Conservation (phyloP, 306 rosid species). For the Boehmeria nivea region DNA sequence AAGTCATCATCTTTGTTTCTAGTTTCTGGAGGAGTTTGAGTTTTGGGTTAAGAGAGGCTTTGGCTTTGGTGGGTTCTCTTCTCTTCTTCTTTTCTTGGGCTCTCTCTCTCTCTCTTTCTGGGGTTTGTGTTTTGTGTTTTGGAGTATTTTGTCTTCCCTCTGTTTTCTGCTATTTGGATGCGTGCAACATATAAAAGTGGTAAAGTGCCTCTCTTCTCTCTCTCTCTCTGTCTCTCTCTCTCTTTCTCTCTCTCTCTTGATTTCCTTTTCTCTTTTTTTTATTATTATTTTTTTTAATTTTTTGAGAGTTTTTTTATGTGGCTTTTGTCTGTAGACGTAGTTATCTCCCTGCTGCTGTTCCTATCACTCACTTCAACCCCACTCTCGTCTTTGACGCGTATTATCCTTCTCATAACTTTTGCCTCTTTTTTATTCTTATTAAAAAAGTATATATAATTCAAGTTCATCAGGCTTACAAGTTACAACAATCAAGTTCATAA, state of each 20-base stretch:
- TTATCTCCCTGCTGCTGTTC: slow-evolving; percentile 48
- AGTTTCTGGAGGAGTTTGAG: too few species aligned
- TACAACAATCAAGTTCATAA: too few species aligned
- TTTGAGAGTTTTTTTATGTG: slow-evolving; percentile 36
- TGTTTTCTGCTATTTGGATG: slow-evolving; percentile 66
- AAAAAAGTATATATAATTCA: too few species aligned
- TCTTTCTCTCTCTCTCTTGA: slow-evolving; percentile 13
- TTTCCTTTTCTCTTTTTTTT: too few species aligned
- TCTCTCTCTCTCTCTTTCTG: background rate
- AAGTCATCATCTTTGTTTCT: too few species aligned
- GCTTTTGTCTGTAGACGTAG: slow-evolving; percentile 54
- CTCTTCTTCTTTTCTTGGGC: background rate
- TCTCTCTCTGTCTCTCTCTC: slow-evolving; percentile 12
- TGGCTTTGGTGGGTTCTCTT: background rate
- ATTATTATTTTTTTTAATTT: background rate
- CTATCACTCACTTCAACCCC: slow-evolving; percentile 31
- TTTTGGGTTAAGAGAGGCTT: too few species aligned
- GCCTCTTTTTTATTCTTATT: background rate
- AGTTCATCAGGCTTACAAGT: too few species aligned
- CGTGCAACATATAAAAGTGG: slow-evolving; percentile 97
- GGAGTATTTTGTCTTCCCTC: slow-evolving; percentile 52
- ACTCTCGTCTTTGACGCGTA: slow-evolving; percentile 25
- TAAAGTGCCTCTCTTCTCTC: slow-evolving; percentile 52
- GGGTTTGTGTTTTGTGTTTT: slow-evolving; percentile 19
- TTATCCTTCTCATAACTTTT: too few species aligned